Conservation (phyloP, 768 basidiomycete species). For the Paxillus involutus region DNA sequence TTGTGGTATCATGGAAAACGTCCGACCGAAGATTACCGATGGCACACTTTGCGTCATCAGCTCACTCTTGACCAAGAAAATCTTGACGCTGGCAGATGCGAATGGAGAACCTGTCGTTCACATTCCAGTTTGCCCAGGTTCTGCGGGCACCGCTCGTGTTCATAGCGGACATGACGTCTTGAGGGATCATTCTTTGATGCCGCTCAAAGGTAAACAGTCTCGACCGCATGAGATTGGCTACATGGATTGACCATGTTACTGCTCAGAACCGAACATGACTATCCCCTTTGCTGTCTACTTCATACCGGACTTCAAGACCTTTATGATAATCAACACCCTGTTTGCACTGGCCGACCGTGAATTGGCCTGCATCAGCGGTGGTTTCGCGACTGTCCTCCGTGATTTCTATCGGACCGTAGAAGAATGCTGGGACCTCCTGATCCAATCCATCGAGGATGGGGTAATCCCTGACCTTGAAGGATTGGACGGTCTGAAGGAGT, state of each 20-base stretch:
- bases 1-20: neutral
- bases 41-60: neutral
- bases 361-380: neutral
- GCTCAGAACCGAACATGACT: neutral
- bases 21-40: neutral
- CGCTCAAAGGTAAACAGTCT: neutral
- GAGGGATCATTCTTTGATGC: neutral
- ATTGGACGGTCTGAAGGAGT: neutral
- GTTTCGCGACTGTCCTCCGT: neutral
- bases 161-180: neutral
- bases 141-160: neutral
- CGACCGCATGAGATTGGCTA: neutral
- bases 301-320: constrained; percentile 4
- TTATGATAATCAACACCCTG: constrained; percentile 5
- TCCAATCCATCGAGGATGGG: constrained; percentile 4
- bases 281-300: neutral
- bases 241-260: neutral
- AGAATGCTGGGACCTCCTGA: constrained; percentile 1
- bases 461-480: constrained; percentile 2
- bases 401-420: constrained; percentile 3
- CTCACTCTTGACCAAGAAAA: neutral
- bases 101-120: neutral
- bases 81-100: neutral
- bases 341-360: constrained; percentile 2
- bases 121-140: neutral